Percentiles rank a stretch among this genome's conserved stretches.
phyloP scores from a whole-genome alignment of 805 yeast species.

The Wickerhamomyces queroliae region DNA sequence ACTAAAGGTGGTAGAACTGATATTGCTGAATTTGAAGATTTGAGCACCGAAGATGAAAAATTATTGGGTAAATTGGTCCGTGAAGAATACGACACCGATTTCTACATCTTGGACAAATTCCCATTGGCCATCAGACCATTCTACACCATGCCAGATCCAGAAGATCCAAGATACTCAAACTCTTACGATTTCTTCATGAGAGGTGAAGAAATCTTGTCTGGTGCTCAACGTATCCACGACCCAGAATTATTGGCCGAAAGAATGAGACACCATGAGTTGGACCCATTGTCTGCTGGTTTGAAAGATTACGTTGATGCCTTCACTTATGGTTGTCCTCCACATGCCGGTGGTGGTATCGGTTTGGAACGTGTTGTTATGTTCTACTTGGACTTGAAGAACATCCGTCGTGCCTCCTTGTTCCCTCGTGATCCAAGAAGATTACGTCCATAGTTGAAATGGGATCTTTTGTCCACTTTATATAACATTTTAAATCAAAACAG shows the following conservation, averaged over 20 bases:
- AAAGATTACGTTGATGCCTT: constrained; percentile 91
- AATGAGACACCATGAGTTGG: constrained; percentile 77
- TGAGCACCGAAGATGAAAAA: constrained; percentile 92
- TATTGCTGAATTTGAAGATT: constrained; percentile 73
- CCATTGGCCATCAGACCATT: constrained; percentile 96
- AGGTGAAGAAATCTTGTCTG: constrained; percentile 99
- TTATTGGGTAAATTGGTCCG: constrained; percentile 85
- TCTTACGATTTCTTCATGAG: constrained; percentile 99
- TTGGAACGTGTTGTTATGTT: constrained; percentile 98
- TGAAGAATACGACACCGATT: constrained; percentile 95
- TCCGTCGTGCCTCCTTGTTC: constrained; percentile 97
- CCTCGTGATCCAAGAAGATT: constrained; percentile 98
- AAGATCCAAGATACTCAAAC: constrained; percentile 88
- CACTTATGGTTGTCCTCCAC: constrained; percentile 95
- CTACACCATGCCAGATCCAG: constrained; percentile 98
- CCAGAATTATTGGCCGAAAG: constrained; percentile 76
- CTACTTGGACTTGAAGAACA: constrained; percentile 93
- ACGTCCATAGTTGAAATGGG: constrained; percentile 52
- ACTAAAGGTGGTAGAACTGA: constrained; percentile 83
- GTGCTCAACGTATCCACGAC: constrained; percentile 99
- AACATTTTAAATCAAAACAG: too few relatives aligned
- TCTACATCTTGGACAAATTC: constrained; percentile 96
- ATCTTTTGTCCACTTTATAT: too few relatives aligned
- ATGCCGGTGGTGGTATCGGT: constrained; percentile 99
- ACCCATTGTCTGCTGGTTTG: constrained; percentile 76